Evolutionary conservation across 192 early-diverging fungal species (phyloP), one percentile per base, ranked within the genome.

Genomic region (Pilobolus umbonatus): DNA sequence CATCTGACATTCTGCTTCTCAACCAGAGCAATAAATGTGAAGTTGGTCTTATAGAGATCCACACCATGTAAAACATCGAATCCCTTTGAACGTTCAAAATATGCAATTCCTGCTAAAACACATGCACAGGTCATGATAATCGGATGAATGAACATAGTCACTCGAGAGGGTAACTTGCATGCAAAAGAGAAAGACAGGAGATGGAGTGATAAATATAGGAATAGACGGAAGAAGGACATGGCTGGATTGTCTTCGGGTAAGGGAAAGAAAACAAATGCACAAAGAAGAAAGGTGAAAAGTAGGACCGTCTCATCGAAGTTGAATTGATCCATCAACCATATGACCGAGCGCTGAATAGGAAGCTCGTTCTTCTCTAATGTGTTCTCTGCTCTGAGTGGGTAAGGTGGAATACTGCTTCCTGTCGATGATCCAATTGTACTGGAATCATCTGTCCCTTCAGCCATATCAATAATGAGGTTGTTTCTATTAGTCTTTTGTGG

Each of bases 101-200:
- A 57, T 2, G 42, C 21, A 24, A 64, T 54, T 10, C 34, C 44
- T 2, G 62, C 45, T 28, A 64, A 32, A 1, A 46, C 39, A 10
- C 57, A 6, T 12, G 62, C 62, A 15, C 54, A n/a, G 6, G 53
- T 57, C 17, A 48, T n/a, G 24, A 64, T 54, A 34, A 64, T 64
- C 1, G 62, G 62, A 21, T 64, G 62, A 11, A 64, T 5, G 4
- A 64, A 7, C 3, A 57, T 15, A 14, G 54, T 22, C 19, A 57
- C 1, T 21, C 24, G 43, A 2, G 32, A 17, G 12, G 62, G 62
- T 6, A 64, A 25, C 30, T 25, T 57, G 8, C 34, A 44, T 19
- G 42, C 54, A 19, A 19, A 38, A 2, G 49, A 45, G 19, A 46
- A 64, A 15, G 36, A 21, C 15, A 64, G 29, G 14, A 64, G 11